phyloP scores from a whole-genome alignment of 345 rosid species.

The Corymbia maculata region DNA sequence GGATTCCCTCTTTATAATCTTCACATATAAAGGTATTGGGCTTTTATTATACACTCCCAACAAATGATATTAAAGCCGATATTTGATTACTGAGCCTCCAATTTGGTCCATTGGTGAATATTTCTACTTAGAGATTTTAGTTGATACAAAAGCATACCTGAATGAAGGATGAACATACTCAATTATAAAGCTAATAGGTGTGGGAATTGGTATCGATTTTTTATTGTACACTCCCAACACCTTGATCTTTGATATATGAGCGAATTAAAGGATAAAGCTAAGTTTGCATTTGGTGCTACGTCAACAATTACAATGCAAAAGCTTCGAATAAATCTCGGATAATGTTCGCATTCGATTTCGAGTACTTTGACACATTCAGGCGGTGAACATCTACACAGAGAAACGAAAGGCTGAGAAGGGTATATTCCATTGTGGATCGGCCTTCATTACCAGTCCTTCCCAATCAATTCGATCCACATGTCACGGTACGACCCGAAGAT shows the following conservation, averaged over 20 bases:
- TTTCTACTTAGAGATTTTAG: too few species aligned
- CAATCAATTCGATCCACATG: neutral
- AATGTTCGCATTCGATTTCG: neutral
- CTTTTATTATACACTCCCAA: too few species aligned
- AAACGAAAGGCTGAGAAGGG: neutral
- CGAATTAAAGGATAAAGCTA: neutral
- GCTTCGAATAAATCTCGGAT: neutral
- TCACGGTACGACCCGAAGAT: neutral
- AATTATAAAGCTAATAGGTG: too few species aligned
- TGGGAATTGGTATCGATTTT: too few species aligned
- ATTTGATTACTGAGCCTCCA: too few species aligned
- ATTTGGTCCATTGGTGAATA: too few species aligned
- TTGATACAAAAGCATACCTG: too few species aligned
- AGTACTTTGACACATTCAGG: neutral
- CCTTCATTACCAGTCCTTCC: neutral
- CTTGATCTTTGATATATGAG: fast-evolving
- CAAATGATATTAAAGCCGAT: too few species aligned
- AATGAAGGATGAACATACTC: too few species aligned
- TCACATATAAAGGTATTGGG: too few species aligned
- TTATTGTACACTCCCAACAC: too few species aligned
- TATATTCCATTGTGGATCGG: neutral
- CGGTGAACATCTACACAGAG: neutral
- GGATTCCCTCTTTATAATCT: too few species aligned
- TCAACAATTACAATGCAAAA: neutral
- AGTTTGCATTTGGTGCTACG: fast-evolving